These are phyloP conservation scores for Ogataea angusta DNA, from an alignment of 805 yeast species.

Conservation along the genomic window DNA sequence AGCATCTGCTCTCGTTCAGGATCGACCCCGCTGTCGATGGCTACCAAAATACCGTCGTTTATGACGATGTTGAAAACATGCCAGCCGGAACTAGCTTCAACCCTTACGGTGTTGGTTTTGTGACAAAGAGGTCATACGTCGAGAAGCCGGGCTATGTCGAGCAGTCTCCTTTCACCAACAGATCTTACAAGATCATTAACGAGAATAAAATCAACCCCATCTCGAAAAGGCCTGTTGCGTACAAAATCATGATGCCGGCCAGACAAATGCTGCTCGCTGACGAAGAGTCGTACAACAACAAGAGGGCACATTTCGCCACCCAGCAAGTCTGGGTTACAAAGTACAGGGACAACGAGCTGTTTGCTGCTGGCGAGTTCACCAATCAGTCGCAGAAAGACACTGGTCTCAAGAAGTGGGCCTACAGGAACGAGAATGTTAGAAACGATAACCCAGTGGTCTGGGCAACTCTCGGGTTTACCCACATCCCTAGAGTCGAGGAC, in stretches of 20 bases:
- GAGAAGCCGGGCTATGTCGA: constrained; percentile 72
- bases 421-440: constrained; percentile 65
- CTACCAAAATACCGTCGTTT: constrained; percentile 68
- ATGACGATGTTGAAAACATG: constrained; percentile 66
- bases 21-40: constrained; percentile 84
- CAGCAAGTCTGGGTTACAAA: constrained; percentile 82
- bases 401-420: constrained; percentile 72
- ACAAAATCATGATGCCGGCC: constrained; percentile 72
- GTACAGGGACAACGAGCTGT: constrained; percentile 66
- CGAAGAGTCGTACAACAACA: constrained; percentile 57
- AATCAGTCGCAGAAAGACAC: constrained; percentile 72
- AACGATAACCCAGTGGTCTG: constrained; percentile 74
- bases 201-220: constrained; percentile 68
- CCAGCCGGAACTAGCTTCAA: constrained; percentile 51
- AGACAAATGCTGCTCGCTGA: constrained; percentile 72
- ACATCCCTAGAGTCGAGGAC: constrained; percentile 78
- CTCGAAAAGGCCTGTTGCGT: constrained; percentile 70
- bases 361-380: constrained; percentile 84
- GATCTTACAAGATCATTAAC: constrained; percentile 73
- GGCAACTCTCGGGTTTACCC: constrained; percentile 81
- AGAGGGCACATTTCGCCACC: constrained; percentile 76
- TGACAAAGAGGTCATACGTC: constrained; percentile 56
- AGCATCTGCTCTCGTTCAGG: constrained; percentile 75
- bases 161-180: constrained; percentile 71
- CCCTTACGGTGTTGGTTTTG: constrained; percentile 70